A percentile compares a stretch with the other conserved stretches of the same genome.
Conservation (phyloP, 352 stramenopile genomes). For the Thalassiosira exigua region DNA sequence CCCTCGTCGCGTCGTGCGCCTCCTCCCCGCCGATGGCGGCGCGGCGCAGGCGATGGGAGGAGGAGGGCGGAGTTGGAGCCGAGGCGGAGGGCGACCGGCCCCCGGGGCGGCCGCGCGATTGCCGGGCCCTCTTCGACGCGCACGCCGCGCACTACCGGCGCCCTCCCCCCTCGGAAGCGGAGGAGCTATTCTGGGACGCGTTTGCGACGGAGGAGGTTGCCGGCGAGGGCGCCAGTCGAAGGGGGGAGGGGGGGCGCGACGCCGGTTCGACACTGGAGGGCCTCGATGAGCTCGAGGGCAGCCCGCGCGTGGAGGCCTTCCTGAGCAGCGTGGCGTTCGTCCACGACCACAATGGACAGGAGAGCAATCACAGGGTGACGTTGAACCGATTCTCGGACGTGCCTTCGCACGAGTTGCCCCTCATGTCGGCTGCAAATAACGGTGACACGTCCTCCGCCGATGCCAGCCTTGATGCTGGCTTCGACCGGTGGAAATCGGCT, state of each 20-base stretch:
- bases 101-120: slow-evolving; percentile 3
- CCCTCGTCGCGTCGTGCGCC: no score
- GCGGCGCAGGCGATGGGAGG: no score
- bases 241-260: no score
- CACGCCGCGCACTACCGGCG: slow-evolving; percentile 38
- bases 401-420: slow-evolving; percentile 27
- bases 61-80: no score
- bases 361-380: slow-evolving; percentile 20
- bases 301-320: slow-evolving; percentile 35
- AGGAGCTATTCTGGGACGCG: slow-evolving; percentile 16
- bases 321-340: slow-evolving; percentile 45
- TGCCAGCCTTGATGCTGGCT: no score
- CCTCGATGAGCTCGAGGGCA: background rate
- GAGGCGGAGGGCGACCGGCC: no score
- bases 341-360: slow-evolving; percentile 38
- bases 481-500: no score
- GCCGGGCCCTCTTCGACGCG: slow-evolving; percentile 12
- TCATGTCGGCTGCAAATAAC: slow-evolving; percentile 3
- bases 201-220: background rate
- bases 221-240: no score
- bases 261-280: no score
- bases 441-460: no score
- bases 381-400: slow-evolving; percentile 62
- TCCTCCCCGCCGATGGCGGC: no score
- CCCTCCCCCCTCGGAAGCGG: slow-evolving; percentile 2